Base-by-base conservation (phyloP, 1,139 yeast species). In the Saccharomyces hybrid region DNA sequence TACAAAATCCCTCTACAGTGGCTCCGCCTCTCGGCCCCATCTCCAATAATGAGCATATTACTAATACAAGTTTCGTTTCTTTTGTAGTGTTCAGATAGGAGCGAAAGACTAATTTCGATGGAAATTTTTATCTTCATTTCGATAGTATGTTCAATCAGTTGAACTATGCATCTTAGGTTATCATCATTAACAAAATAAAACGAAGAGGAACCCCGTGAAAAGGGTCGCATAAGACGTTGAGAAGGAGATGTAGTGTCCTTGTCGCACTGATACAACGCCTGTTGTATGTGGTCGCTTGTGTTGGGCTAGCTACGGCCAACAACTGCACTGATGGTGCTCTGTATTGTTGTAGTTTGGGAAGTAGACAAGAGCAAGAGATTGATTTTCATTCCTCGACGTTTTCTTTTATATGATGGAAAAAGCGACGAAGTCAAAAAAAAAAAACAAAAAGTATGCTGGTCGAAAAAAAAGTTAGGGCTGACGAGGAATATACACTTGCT, bases 41-140 rank as follows among this genome's bases (percentile, higher is more conserved):
- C 25, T 16, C 44, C 26, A 16, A 38, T 16, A 9, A 16, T n/a
- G 11, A 38, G 44, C 44, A 38, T 38, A 38, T 38, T 38, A 38
- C 44, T 38, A 38, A 38, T 38, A 38, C 44, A 38, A 13, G 11
- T 11, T 38, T 20, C 44, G 44, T 38, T 38, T 38, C 44, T 38
- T 38, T 38, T 38, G 44, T 38, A 9, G 23, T 38, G 26, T 50
- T 79, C 77, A 25, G 70, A 68, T 68, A 68, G 72, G 72, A 68
- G 72, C 72, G 69, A 68, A 68, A 68, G 72, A 68, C 72, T 67
- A 68, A 65, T 59, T 63, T 67, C 69, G 69, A 67, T 68, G 71
- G 65, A 57, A 56, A 56, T 59, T 67, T 63, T 63, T 66, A 54
- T 64, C 69, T 63, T 66, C 69, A 65, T 57, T 56, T 61, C 51